Conservation (phyloP, 768 basidiomycete species). For the Rhodotorula babjevae region DNA sequence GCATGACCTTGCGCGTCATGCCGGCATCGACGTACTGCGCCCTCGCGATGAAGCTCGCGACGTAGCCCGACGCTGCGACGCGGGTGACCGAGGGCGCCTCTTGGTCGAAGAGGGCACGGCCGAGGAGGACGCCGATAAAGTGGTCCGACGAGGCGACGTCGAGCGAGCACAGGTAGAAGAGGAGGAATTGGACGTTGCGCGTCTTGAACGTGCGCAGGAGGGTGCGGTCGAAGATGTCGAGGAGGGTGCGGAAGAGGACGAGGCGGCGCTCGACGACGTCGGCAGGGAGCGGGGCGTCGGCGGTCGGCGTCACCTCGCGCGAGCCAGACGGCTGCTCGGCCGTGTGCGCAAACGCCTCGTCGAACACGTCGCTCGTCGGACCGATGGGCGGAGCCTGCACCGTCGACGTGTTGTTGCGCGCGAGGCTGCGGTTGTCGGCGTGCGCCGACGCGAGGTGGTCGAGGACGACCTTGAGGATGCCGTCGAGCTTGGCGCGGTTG, state of each 20-base stretch:
- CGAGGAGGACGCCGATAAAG: constrained; percentile 91
- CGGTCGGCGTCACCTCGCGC: constrained; percentile 31
- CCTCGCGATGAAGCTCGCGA: constrained; percentile 84
- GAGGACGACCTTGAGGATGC: constrained; percentile 76
- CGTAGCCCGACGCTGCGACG: constrained; percentile 87
- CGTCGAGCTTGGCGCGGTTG: constrained; percentile 79
- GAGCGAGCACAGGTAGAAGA: constrained; percentile 93
- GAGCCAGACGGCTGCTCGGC: not conserved
- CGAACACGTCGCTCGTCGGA: constrained; percentile 14
- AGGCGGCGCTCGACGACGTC: constrained; percentile 49
- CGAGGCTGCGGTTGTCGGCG: constrained; percentile 14
- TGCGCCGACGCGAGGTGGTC: constrained; percentile 64
- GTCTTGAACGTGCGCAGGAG: constrained; percentile 95
- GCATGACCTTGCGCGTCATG: constrained; percentile 66
- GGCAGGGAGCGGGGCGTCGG: constrained; percentile 37
- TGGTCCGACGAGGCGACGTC: constrained; percentile 82
- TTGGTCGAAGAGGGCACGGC: constrained; percentile 67
- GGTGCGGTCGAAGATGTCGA: constrained; percentile 87
- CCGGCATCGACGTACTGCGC: constrained; percentile 77
- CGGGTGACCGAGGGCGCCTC: constrained; percentile 68
- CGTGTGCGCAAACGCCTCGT: not conserved
- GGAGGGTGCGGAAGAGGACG: constrained; percentile 74
- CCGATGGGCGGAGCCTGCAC: not conserved
- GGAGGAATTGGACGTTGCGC: constrained; percentile 90
- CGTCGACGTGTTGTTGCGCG: constrained; percentile 8